Conservation (phyloP, 441 rosid species). For the Daphne laureola region DNA sequence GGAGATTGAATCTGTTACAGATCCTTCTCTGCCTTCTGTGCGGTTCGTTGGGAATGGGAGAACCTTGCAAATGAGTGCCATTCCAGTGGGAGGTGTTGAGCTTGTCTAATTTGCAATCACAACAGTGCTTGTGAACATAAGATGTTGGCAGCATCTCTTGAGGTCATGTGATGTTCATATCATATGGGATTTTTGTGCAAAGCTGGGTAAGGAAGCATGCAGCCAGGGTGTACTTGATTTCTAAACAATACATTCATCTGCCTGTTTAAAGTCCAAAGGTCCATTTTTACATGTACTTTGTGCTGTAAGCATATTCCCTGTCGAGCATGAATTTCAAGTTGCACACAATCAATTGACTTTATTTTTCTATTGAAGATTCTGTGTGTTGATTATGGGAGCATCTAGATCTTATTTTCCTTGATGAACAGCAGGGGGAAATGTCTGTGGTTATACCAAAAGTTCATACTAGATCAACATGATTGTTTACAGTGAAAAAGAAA, state of each 20-base stretch:
- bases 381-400: no score
- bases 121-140: conserved; percentile 1
- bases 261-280: conserved; percentile 4
- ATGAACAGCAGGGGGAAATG: no score
- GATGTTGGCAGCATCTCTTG: background rate
- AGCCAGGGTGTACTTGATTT: conserved; percentile 1
- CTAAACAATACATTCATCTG: background rate
- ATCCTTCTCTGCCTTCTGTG: conserved; percentile 76
- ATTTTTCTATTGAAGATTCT: no score
- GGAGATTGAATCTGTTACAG: conserved; percentile 80
- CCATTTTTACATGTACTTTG: background rate
- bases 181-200: background rate
- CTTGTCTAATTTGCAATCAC: conserved; percentile 29
- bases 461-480: no score
- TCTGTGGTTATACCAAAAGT: no score
- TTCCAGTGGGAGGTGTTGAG: conserved; percentile 66
- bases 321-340: conserved; percentile 2
- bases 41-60: conserved; percentile 70
- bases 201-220: conserved; percentile 2
- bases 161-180: background rate
- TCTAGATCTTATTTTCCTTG: no score
- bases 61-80: conserved; percentile 70
- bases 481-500: no score
- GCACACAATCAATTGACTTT: conserved; percentile 4
- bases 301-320: conserved; percentile 8